Percentiles rank a stretch among this genome's conserved stretches.
These are phyloP conservation scores for Ottelia alismoides DNA, from an alignment of 106 monocot species.

Conservation along the genomic window DNA sequence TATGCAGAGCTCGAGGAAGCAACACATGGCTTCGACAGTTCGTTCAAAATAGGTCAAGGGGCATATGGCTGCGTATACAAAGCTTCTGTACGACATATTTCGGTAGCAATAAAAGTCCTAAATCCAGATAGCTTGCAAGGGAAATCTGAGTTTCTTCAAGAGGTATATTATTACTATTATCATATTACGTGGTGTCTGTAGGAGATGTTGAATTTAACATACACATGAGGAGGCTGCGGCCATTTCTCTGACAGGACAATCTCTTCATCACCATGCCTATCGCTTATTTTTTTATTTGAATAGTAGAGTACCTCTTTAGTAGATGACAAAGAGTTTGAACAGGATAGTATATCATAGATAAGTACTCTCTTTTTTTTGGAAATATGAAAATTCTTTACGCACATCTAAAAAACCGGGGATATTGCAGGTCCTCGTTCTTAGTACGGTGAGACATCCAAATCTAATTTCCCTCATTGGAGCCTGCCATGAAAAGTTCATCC, in stretches of 20 bases:
- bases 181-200: background rate
- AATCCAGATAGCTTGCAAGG: constrained; percentile 32
- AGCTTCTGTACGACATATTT: constrained; percentile 28
- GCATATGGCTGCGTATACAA: constrained; percentile 41
- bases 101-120: constrained; percentile 50
- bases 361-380: too few species aligned
- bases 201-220: background rate
- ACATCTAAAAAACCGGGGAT: constrained; percentile 7
- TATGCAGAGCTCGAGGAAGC: constrained; percentile 36
- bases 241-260: background rate
- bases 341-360: too few species aligned
- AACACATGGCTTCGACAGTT: constrained; percentile 25
- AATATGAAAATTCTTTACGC: too few species aligned
- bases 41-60: constrained; percentile 41
- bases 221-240: background rate
- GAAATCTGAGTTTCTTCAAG: constrained; percentile 27
- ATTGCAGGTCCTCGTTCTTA: constrained; percentile 21
- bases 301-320: too few species aligned
- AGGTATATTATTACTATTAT: constrained; percentile 20
- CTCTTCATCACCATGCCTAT: background rate
- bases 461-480: constrained; percentile 46
- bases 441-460: constrained; percentile 46
- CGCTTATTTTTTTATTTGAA: background rate
- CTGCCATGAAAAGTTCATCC: constrained; percentile 28
- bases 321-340: too few species aligned